Conservation (phyloP, 1,284 basidiomycete genomes). For the Cryptococcus wingfieldii region DNA sequence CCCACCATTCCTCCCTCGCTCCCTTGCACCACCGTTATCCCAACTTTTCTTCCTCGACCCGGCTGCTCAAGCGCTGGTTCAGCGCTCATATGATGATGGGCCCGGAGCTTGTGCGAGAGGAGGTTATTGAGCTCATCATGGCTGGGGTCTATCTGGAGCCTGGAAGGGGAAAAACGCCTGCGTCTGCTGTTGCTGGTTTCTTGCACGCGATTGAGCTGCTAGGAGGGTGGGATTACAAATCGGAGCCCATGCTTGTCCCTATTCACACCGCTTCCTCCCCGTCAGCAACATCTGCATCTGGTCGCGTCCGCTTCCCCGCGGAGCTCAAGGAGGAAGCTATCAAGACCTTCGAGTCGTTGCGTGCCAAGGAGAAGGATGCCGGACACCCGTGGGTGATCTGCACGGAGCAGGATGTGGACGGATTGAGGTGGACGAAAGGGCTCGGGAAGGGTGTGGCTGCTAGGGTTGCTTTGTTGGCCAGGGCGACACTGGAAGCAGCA, state of each 20-base stretch:
- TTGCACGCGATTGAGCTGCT: conserved; percentile 69
- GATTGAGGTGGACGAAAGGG: conserved; percentile 67
- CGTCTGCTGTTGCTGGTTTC: conserved; percentile 63
- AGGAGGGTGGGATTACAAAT: conserved; percentile 73
- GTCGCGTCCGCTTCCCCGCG: conserved; percentile 44
- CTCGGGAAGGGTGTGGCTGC: conserved; percentile 65
- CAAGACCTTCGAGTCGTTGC: conserved; percentile 49
- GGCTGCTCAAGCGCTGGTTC: conserved; percentile 90
- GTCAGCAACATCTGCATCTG: conserved; percentile 14
- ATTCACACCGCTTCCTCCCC: conserved; percentile 47
- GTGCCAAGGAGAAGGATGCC: conserved; percentile 47
- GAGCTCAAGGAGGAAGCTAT: conserved; percentile 59
- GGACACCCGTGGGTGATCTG: conserved; percentile 68
- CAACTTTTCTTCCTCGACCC: conserved; percentile 76
- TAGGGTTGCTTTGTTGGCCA: conserved; percentile 65
- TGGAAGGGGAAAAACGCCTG: conserved; percentile 45
- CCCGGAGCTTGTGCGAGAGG: conserved; percentile 41
- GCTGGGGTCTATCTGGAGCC: conserved; percentile 57
- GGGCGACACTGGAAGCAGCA: conserved; percentile 58
- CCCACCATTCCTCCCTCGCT: conserved; percentile 79
- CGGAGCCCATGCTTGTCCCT: conserved; percentile 54
- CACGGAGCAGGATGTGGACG: conserved; percentile 73
- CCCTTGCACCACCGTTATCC: conserved; percentile 73
- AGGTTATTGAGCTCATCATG: conserved; percentile 80
- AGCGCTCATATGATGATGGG: conserved; percentile 81